Evolutionary conservation across 768 basidiomycete species (phyloP), one percentile per base, ranked within the genome.

Genomic region (Pleurotus sapidus): DNA sequence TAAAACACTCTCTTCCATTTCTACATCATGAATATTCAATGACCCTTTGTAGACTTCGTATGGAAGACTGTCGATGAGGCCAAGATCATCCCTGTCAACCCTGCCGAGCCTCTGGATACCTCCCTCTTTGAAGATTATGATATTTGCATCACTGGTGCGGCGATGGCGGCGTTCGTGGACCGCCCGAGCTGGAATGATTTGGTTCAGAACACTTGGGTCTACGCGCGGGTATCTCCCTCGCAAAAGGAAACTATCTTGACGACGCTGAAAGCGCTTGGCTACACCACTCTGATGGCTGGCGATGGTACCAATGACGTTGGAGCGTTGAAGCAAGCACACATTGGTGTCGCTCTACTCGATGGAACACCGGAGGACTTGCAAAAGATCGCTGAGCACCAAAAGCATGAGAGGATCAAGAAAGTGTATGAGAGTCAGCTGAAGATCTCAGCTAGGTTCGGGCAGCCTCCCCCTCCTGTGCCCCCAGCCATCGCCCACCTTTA

Each of bases 241-340:
- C 97, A 98, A 70, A 99, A 99, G 74, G 97, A 99, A 70, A 84
- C 83, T 70, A 98, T 99, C 72, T 81, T 99, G 47, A 93, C 94
- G 0, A 89, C 89, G 5, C 78, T 98, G 54, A 95, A 95, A 70
- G 78, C 79, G 2, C 84, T 97, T 23, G 96, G 96, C 20, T 99
- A 93, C 68, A 82, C 81, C 14, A 99, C 97, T 0, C 80, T 99
- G 51, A 98, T 98, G 97, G 97, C 95, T 4, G 97, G 97, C 51
- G 97, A 99, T 68, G 97, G 97, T 27, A 99, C 97, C 3, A 98
- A 99, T 68, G 97, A 98, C 61, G 97, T 99, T 49, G 97, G 97
- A 20, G 97, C 97, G 2, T 83, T 99, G 53, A 99, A 98, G 72
- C 95, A 97, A 69, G 97, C 97, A 0, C 94, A 99, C 70, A 89